These are phyloP conservation scores for Gastrolobium bilobum DNA, from an alignment of 306 rosid species.

Conservation along the genomic window DNA sequence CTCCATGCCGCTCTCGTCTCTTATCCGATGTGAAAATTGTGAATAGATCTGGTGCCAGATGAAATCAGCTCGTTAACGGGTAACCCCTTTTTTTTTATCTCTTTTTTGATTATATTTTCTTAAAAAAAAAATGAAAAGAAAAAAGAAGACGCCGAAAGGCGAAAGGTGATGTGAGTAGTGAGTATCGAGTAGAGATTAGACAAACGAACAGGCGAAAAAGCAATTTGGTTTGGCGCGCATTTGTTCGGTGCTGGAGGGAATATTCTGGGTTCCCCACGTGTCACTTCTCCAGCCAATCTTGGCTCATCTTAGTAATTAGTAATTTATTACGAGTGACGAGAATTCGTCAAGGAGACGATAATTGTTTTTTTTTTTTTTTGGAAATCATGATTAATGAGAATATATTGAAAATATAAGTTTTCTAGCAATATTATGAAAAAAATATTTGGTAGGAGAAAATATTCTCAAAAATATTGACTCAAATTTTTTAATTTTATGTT, in stretches of 20 bases:
- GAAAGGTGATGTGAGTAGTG: no score
- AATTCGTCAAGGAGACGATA: no score
- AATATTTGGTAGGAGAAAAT: no score
- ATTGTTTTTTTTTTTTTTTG: no score
- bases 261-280: constrained; percentile 58
- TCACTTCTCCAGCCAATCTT: constrained; percentile 40
- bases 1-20: constrained; percentile 56
- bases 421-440: no score
- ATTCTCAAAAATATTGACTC: no score
- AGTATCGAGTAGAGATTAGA: neutral
- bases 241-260: neutral
- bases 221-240: constrained; percentile 33
- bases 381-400: no score
- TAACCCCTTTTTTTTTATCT: neutral
- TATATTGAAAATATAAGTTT: no score
- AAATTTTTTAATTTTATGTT: no score
- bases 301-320: constrained; percentile 11
- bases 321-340: no score
- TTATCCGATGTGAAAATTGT: neutral
- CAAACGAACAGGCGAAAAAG: neutral
- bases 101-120: neutral
- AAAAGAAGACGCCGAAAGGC: constrained; percentile 52
- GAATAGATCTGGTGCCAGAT: constrained; percentile 51
- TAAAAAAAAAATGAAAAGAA: neutral
- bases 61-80: constrained; percentile 25